Evolutionary conservation across 1,284 basidiomycete species (phyloP), one percentile per base, ranked within the genome.

Genomic region (Ceratobasidium sp.): DNA sequence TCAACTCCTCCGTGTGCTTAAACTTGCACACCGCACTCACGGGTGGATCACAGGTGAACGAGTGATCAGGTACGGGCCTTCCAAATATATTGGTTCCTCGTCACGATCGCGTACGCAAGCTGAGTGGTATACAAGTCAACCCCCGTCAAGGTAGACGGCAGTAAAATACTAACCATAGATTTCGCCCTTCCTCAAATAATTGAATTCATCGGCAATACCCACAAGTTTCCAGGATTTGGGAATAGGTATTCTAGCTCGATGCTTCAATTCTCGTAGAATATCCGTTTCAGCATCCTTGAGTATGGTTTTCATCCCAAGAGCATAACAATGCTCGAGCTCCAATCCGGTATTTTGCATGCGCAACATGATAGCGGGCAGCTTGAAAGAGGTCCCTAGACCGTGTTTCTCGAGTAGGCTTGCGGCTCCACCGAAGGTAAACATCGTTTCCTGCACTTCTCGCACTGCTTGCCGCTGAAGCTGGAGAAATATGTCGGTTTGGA

Each of bases 41-140:
- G 90, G 89, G 82, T 93, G 91, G 44, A 89, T 86, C 2, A 90
- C 89, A 17, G 91, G 91, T 81, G 89, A 92, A 57, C 91, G 86
- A 9, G 88, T 89, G 61, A 93, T 88, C n/a, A 88, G 84, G 76
- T 89, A 89, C 66, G 83, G 82, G 52, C 91, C 90, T 81, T 87
- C 81, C 6, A 92, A 80, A 82, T 87, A 91, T 19, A 76, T 84
- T 0, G 89, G 89, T 66, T 87, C 80, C 29, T 89, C 85, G 0
- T 81, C 84, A 5, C 86, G 85, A 49, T 82, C 78, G 79, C 91
- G 90, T 49, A 91, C 82, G 77, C 91, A 92, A 5, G 84, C 90
- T 91, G 76, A 29, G 25, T 13, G 56, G 62, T 66, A 11, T 56
- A 61, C n/a, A 37, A 67, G 52, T 25, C 17, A 64, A 43, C 32